Evolutionary conservation across 352 stramenopile genomes (phyloP), one percentile per base, ranked within the genome.

Genomic region (Plasmopara muralis): DNA sequence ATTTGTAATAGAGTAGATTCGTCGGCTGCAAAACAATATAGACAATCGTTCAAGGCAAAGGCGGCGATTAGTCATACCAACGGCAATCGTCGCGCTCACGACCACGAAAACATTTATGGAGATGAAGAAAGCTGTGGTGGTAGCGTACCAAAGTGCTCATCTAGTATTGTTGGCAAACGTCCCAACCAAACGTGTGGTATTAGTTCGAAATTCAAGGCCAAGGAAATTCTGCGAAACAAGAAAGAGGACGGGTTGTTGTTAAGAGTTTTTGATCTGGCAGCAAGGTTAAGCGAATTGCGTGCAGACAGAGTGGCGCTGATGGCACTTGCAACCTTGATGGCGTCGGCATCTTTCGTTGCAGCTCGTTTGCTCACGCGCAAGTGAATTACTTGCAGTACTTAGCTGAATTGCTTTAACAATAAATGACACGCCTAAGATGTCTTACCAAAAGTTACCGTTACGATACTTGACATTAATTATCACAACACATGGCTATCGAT

Each of bases 251-350:
- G 43, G 20, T 43, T 50, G 41, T 4, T 59, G 37, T 66, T 51
- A 46, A 49, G 43, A 28, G 46, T 66, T 31, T 57, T 43, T n/a
- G 49, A 42, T 2, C 29, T 62, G 37, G 37, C 20, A 15, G 39
- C 48, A 16, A 77, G 68, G 45, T 72, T 67, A 56, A 51, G 50
- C 14, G 28, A 55, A 37, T 37, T 86, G 12, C 50, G 54, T n/a
- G 62, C 82, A 6, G 80, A 90, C 43, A 76, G 70, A 29, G 51
- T 90, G n/a, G 66, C 75, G 13, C 14, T 87, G 12, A 55, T 50
- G 7, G 77, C 80, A 18, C 33, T 77, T 4, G 51, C 60, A 15
- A 87, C 73, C 9, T 57, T 88, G 5, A 50, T 82, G 7, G 73
- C 55, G 15, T 90, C 80, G 16, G 58, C 61, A 25, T 62, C 68